Base-by-base conservation (phyloP, 768 basidiomycete genomes). In the Tubosaeta sp. region DNA sequence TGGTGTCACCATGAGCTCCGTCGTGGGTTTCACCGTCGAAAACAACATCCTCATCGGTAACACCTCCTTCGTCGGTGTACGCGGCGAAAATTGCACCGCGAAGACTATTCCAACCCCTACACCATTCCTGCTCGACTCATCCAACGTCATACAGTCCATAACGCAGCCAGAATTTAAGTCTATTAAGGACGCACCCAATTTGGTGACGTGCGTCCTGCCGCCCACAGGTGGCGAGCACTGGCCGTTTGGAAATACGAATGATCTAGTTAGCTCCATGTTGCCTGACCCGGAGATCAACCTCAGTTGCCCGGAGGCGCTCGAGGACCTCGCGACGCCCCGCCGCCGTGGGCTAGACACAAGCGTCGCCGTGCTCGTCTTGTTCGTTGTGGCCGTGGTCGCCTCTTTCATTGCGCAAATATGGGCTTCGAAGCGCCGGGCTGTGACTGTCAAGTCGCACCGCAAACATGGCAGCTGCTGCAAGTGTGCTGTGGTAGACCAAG, bases 1-100 rank as follows among this genome's bases (percentile, higher is more conserved):
- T 57, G 88, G 76, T 25, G 80, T 91, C 4, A 88, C 82, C 22
- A 73, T 86, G 48, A 78, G 76, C 44, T 82, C 83, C 8, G 82
- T 82, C 8, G 58, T 61, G 13, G 82, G 86, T 64, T 90, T 90
- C 64, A 85, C 82, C 1, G 74, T 91, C 35, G 67, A 79, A 48
- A 74, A 74, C 58, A 91, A 88, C 63, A 48, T 65, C 9, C 70
- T 91, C 35, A 48, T 78, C 8, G 85, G 83, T 14, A 89, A 89
- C 64, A 85, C 84, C 7, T 81, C 86, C 6, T 90, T 89, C 69
- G 82, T 91, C 52, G 88, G 88, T 34, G 73, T 74, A 9, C 75
- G 75, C 8, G 86, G 86, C 6, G 79, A 80, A 7, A 83, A 86
- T 55, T 90, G 88, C 67, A 78, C 74, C 25, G 65, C 59, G 22